Evolutionary conservation across 192 early-diverging fungal species (phyloP), one percentile per base, ranked within the genome.

Genomic region (Spizellomyces punctatus): DNA sequence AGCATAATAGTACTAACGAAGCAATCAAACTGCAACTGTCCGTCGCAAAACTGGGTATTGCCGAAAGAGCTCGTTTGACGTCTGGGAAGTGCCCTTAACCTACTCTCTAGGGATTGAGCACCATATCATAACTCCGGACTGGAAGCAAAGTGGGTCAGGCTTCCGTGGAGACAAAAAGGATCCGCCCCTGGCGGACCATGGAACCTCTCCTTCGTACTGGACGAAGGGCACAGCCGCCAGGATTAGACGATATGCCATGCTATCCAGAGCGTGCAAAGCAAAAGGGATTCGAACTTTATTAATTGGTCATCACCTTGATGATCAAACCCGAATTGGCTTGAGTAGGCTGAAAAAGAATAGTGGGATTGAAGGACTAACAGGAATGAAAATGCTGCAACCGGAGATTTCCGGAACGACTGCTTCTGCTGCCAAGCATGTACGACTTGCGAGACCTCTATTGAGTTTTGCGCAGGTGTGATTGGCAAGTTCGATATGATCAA

Each of bases 341-440:
- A 76, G 77, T 50, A 65, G 84, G 19, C 61, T 86, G 47, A 61
- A 75, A 6, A 66, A 73, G 47, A 76, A 73, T 6, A 77, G 75
- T 55, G 84, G 82, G 8, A 77, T 86, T 54, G 77, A 84, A 68
- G 82, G 84, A 9, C 69, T 86, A 9, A 54, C 78, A 21, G 84
- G 78, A 10, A 78, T 84, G 44, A 66, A 76, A 19, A 50, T 54
- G 5, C 14, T 72, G 0, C 54, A 67, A 14, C 62, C 69, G 8
- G 71, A 84, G 17, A 65, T 81, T 0, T 75, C 83, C 21, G 5
- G 75, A n/a, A 70, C 73, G 44, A 43, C 63, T 16, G 66, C 71
- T 8, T 50, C 64, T 12, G 82, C 83, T 16, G 82, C 78, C 0
- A 62, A 81, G 21, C 59, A 75, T 63, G 54, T 86, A 4, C 60